These are phyloP conservation scores for Pyrenochaeta sp. DNA, from an alignment of 2,329 filamentous ascomycete genomes.

Conservation along the genomic window DNA sequence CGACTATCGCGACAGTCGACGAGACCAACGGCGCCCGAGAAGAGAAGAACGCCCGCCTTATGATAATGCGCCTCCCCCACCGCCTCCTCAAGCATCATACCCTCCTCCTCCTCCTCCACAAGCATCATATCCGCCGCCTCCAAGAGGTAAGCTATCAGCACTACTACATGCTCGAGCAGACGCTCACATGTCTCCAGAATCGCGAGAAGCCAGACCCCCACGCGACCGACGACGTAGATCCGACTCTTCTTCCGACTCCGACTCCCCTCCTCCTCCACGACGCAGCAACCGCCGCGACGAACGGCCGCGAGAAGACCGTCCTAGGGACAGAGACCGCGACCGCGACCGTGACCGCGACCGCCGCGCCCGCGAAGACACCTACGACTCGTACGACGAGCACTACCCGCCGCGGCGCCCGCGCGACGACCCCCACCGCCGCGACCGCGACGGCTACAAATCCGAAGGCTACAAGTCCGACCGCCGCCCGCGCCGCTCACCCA, in stretches of 20 bases:
- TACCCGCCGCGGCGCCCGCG: conserved; percentile 23
- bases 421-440: conserved; percentile 16
- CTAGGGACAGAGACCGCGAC: conserved; percentile 15
- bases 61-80: conserved; percentile 24
- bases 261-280: conserved; percentile 29
- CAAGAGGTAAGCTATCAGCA: conserved; percentile 6
- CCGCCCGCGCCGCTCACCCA: no score
- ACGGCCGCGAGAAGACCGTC: conserved; percentile 6
- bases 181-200: no score
- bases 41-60: conserved; percentile 16
- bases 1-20: conserved; percentile 29
- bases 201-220: conserved; percentile 15
- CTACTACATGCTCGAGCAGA: background rate
- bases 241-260: conserved; percentile 25
- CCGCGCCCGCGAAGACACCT: conserved; percentile 24
- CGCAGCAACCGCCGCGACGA: conserved; percentile 28
- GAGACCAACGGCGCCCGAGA: conserved; percentile 27
- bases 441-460: conserved; percentile 34
- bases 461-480: conserved; percentile 22
- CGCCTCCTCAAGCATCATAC: conserved; percentile 11
- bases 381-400: conserved; percentile 39
- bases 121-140: conserved; percentile 13
- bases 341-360: no score
- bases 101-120: conserved; percentile 12
- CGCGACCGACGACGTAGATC: conserved; percentile 25